Percentiles rank a stretch among this genome's conserved stretches.
Evolutionary conservation across 1,139 yeast species (phyloP).

Genomic region (Debaryomyces nepalensis): DNA sequence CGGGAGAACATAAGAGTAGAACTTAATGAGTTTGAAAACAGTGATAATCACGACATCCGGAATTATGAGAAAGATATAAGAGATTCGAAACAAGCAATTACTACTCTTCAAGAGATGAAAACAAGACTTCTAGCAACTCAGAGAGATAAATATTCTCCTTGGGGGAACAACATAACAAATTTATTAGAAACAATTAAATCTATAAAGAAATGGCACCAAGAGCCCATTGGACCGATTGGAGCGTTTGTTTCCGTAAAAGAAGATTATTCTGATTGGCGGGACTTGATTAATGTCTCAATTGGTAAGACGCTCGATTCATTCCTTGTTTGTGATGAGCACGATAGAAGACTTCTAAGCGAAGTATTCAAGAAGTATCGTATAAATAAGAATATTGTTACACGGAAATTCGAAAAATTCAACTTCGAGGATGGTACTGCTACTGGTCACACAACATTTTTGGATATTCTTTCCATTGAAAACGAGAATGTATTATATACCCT

Average conservation of each 20-base stretch:
- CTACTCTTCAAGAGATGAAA: slow-evolving; percentile 21
- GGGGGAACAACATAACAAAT: slow-evolving; percentile 48
- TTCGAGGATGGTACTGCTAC: slow-evolving; percentile 39
- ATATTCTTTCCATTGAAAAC: slow-evolving; percentile 59
- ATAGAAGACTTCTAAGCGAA: slow-evolving; percentile 52
- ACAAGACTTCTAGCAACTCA: slow-evolving; percentile 25
- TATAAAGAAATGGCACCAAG: slow-evolving; percentile 41
- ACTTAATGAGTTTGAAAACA: slow-evolving; percentile 12
- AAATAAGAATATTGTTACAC: slow-evolving; percentile 50
- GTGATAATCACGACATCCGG: slow-evolving; percentile 13
- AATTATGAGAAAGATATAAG: slow-evolving; percentile 15
- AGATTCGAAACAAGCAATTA: slow-evolving; percentile 14
- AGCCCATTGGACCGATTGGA: slow-evolving; percentile 90
- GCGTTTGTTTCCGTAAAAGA: slow-evolving; percentile 58
- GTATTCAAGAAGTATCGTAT: slow-evolving; percentile 41
- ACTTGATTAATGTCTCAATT: slow-evolving; percentile 58
- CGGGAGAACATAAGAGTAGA: slow-evolving; percentile 13
- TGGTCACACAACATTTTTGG: slow-evolving; percentile 55
- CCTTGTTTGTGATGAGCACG: slow-evolving; percentile 67
- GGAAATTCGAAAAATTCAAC: slow-evolving; percentile 62
- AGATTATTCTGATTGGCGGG: slow-evolving; percentile 62
- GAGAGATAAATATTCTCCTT: slow-evolving; percentile 45
- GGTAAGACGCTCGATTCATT: slow-evolving; percentile 61
- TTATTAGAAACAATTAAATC: slow-evolving; percentile 49
- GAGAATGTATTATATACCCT: slow-evolving; percentile 62